These are phyloP conservation scores for Cardamine resedifolia DNA, from an alignment of 345 rosid genomes.

Conservation along the genomic window DNA sequence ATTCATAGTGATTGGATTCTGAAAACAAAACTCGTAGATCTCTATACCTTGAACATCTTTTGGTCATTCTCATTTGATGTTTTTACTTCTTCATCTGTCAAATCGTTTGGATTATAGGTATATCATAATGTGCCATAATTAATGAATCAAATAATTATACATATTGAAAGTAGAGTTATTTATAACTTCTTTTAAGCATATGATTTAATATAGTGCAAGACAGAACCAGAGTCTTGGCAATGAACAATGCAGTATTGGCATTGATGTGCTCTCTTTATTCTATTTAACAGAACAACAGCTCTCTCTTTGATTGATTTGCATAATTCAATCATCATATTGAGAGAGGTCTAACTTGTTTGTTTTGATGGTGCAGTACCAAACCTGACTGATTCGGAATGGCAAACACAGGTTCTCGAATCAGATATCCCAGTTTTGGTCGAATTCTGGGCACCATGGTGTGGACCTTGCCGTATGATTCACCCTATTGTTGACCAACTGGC, in stretches of 20 bases:
- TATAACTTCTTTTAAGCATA: neutral
- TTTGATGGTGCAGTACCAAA: constrained; percentile 43
- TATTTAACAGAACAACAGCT: neutral
- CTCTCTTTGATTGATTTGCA: neutral
- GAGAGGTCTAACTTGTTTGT: constrained; percentile 8
- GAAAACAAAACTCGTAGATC: neutral
- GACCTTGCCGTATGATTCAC: constrained; percentile 75
- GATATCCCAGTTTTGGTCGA: constrained; percentile 62
- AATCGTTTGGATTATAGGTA: neutral
- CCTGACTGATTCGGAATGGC: constrained; percentile 61
- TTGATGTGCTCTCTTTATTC: neutral
- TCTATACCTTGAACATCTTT: neutral
- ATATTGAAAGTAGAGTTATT: neutral
- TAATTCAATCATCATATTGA: neutral
- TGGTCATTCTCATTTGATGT: constrained; percentile 1
- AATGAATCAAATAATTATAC: neutral
- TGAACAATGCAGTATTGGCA: neutral
- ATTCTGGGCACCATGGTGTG: constrained; percentile 89
- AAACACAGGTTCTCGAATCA: constrained; percentile 58
- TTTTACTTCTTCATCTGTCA: constrained; percentile 12
- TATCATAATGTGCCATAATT: neutral
- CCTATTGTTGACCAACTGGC: constrained; percentile 62
- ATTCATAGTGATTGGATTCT: neutral
- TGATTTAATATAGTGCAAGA: neutral
- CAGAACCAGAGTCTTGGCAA: neutral